Base-by-base conservation (phyloP, 2,329 filamentous ascomycete species). In the Helicocarpus griseus region DNA sequence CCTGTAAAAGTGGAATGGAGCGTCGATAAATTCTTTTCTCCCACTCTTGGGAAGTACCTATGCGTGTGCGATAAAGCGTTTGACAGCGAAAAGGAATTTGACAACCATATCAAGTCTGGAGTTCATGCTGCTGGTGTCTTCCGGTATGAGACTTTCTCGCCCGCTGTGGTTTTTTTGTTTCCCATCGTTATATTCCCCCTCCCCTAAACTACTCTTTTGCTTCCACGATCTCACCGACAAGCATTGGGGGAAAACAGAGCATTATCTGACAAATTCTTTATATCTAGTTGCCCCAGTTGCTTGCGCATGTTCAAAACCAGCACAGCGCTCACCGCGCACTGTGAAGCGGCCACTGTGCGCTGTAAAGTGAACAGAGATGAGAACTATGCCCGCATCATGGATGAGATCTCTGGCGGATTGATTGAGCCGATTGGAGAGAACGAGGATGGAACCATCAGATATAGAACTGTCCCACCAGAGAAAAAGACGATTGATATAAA, bases 241-340 rank as follows among this genome's bases (percentile, higher is more conserved):
- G n/a, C n/a, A n/a, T n/a, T n/a, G n/a, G 38, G n/a, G n/a, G n/a
- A 8, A 9, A 40, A 40, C 7, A 22, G 24, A 22, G 6, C 4
- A 4, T 28, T 14, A 39, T 14, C 49, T 58, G 46, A 56, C 48
- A 4, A 33, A 21, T 33, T 8, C 11, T 31, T 2, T 36, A 43
- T 29, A 19, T 49, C 3, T 45, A 68, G 66, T 35, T 74, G 72
- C 51, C 67, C 70, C 5, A 58, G 60, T 14, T 74, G 72, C 41
- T 56, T 64, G 45, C 68, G 65, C 35, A 44, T 57, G 24, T 74
- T 73, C 61, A 65, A 65, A 24, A 64, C 61, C 9, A 64, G 61
- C 0, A 54, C 66, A 0, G 69, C 69, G 0, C 59, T 73, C 3
- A 59, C 72, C n/a, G 64, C 66, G 0, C 72, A 75, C 51, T 65